Evolutionary conservation across 129 eudicot genomes (phyloP).

Genomic region (Artemisia argyi): DNA sequence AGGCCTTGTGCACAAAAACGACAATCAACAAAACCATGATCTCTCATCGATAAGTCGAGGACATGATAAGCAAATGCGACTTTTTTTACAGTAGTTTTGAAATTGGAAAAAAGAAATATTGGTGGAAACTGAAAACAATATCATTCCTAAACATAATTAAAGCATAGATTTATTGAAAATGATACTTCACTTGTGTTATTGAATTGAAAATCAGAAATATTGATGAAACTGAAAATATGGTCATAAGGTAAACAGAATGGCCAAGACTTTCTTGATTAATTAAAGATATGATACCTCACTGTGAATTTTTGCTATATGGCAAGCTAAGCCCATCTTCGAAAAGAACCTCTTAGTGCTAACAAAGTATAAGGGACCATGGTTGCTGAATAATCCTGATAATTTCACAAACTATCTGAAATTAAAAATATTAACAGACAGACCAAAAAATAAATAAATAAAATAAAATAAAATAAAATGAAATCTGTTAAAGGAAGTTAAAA

Average conservation of each 20-base stretch:
- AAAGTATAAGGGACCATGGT: slow-evolving; percentile 94
- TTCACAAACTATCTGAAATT: neutral
- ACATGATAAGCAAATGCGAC: neutral
- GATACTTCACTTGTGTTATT: too few species aligned
- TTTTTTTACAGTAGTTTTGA: slow-evolving; percentile 1
- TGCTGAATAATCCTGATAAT: slow-evolving; percentile 82
- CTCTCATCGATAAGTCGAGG: neutral
- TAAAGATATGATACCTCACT: slow-evolving; percentile 69
- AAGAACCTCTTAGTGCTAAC: slow-evolving; percentile 82
- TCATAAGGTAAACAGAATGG: neutral
- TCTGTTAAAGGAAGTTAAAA: neutral
- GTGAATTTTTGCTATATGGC: slow-evolving; percentile 95
- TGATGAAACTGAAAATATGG: slow-evolving; percentile 2
- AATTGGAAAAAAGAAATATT: neutral
- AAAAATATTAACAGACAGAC: neutral
- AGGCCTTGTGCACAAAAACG: slow-evolving; percentile 59
- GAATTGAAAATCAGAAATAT: neutral
- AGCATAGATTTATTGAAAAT: too few species aligned
- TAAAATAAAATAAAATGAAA: neutral
- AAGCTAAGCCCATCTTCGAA: slow-evolving; percentile 96
- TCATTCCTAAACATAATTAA: too few species aligned
- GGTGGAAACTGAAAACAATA: slow-evolving; percentile 2
- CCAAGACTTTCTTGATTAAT: slow-evolving; percentile 8
- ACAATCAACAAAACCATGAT: slow-evolving; percentile 3
- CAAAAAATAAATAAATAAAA: neutral